Evolutionary conservation across 108 stramenopile species (phyloP).

Genomic region (Fistulifera solaris): DNA sequence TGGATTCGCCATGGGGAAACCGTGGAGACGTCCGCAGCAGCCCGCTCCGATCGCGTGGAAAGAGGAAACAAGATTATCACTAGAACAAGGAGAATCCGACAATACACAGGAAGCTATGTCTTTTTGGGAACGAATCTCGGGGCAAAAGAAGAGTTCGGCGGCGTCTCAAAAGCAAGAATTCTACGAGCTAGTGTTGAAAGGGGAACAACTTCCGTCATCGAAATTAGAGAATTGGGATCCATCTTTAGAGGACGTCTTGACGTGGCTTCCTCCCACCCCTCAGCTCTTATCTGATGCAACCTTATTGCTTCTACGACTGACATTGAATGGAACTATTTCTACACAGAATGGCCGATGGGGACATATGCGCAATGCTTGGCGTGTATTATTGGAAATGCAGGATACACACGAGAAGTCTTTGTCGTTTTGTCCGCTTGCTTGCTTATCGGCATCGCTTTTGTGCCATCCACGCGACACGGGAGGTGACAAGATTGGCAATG

Average conservation of each 20-base stretch:
- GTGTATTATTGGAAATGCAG: slow-evolving; percentile 24
- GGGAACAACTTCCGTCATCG: slow-evolving; percentile 16
- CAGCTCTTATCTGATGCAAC: slow-evolving; percentile 60
- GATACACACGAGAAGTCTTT: slow-evolving; percentile 14
- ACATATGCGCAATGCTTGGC: slow-evolving; percentile 55
- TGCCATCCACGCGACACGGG: slow-evolving; percentile 12
- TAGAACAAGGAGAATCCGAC: slow-evolving; percentile 7
- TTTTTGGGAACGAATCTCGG: neutral
- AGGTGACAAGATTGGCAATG: slow-evolving; percentile 13
- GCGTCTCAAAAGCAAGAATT: neutral
- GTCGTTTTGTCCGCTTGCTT: slow-evolving; percentile 50
- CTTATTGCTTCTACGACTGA: slow-evolving; percentile 58
- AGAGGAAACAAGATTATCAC: neutral
- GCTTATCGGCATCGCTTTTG: slow-evolving; percentile 45
- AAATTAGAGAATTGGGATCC: slow-evolving; percentile 20
- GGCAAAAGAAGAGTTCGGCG: neutral
- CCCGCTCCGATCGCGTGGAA: slow-evolving; percentile 30
- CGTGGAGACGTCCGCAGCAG: slow-evolving; percentile 13
- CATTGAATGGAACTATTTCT: slow-evolving; percentile 54
- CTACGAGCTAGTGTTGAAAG: slow-evolving; percentile 1
- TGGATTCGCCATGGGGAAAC: slow-evolving; percentile 35
- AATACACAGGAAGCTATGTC: slow-evolving; percentile 8
- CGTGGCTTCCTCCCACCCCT: slow-evolving; percentile 78
- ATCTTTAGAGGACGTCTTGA: slow-evolving; percentile 57
- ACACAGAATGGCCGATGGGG: slow-evolving; percentile 58